Evolutionary conservation across 208 protist species (phyloP), one percentile per base, ranked within the genome.

Genomic region (Crithidia mellificae): DNA sequence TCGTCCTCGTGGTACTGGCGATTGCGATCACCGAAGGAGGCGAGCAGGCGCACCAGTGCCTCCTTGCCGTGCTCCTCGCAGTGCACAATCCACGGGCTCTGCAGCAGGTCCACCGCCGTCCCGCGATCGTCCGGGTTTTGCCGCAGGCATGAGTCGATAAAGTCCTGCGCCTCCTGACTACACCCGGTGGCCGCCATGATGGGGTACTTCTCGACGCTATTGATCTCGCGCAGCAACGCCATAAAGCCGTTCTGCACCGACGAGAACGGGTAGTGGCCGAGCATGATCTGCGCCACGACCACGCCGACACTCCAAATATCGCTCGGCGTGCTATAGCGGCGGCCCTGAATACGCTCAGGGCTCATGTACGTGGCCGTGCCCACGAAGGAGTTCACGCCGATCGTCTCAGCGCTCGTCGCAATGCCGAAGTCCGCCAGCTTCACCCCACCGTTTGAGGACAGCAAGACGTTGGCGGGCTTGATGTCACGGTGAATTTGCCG

Each of bases 261-360:
- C 0, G 69, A 47, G 57, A 92, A 90, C 0, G 91, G 91, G 70
- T 90, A 91, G 54, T 72, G 61, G n/a, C 91, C 91, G 1, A 89
- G 52, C 34, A 94, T 49, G 20, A 92, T 72, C 64, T 93, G 81
- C 9, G 80, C 78, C 19, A 92, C 72, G 19, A 94, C 73, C 6
- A 96, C 84, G 7, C 91, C 91, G 5, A 96, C 85, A 65, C 86
- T 92, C 89, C 91, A 96, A 24, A 96, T 91, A 58, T 96, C 91
- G 61, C 85, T 92, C 17, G 88, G 83, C 17, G 85, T 91, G 73
- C 81, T 91, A 58, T 90, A 88, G 15, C 74, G 79, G 12, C 74
- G 85, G 20, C 91, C 91, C 41, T 85, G 87, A 63, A 91, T 92
- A 55, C 87, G 83, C 70, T 96, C 88, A 19, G 91, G 91, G 39